Conservation (phyloP, 2,329 filamentous ascomycete species). For the Lasiodiplodia hormozganensis region DNA sequence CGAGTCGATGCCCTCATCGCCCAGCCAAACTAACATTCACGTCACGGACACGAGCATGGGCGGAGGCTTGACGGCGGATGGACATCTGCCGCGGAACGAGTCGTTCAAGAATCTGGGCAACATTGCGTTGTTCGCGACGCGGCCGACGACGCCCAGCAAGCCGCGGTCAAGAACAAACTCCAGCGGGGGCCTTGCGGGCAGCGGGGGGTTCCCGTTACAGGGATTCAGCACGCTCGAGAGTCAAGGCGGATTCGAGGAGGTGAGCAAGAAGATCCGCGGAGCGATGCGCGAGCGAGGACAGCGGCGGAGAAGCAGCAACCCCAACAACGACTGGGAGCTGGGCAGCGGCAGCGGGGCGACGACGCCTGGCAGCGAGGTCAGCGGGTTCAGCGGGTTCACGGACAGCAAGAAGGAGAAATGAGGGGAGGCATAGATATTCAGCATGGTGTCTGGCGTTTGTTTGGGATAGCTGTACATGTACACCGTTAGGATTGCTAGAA, state of each 20-base stretch:
- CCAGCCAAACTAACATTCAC: constrained; percentile 31
- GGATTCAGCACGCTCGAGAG: constrained; percentile 72
- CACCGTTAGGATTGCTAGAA: constrained; percentile 7
- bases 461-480: constrained; percentile 11
- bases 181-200: constrained; percentile 64
- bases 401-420: constrained; percentile 25
- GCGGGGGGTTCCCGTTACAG: constrained; percentile 69
- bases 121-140: constrained; percentile 88
- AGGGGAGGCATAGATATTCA: constrained; percentile 11
- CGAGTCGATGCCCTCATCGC: constrained; percentile 39
- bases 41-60: constrained; percentile 40
- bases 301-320: constrained; percentile 53
- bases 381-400: constrained; percentile 22
- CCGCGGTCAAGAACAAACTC: constrained; percentile 71
- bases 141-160: constrained; percentile 80
- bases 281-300: constrained; percentile 83
- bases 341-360: constrained; percentile 33
- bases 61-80: constrained; percentile 44
- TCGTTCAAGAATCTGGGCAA: constrained; percentile 89
- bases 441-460: constrained; percentile 28
- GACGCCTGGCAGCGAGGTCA: constrained; percentile 37
- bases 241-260: constrained; percentile 78
- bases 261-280: constrained; percentile 80
- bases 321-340: constrained; percentile 34
- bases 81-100: constrained; percentile 77